Base-by-base conservation (phyloP, 345 rosid species). In the Arabidopsis arenosa region DNA sequence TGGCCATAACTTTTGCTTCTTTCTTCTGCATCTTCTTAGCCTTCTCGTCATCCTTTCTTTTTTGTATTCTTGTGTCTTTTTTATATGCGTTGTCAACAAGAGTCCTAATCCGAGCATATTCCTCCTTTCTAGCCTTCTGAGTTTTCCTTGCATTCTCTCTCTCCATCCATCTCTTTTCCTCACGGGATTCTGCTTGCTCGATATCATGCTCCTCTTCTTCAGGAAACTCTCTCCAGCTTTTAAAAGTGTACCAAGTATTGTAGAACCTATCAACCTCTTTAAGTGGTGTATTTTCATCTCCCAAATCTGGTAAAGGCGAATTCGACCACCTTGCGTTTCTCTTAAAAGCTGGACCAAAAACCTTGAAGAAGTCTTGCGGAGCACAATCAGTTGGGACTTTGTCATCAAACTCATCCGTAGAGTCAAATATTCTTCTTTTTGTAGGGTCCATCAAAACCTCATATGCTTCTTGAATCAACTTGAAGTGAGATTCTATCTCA, bases 191-290 rank as follows among this genome's bases (percentile, higher is more conserved):
- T 2, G 99, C 95, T 72, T 96, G 81, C 55, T 96, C 99, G 37
- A 96, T 72, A 79, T 91, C 98, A 80, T 85, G 90, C 80, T 96
- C 98, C 68, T 93, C 99, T 12, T 89, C 86, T 71, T 91, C 96
- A 2, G 99, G 96, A 80, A 96, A 96, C 77, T 96, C 99, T 63
- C 99, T 91, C 99, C 99, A 96, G 83, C 98, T 96, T 70, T 82
- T 96, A 69, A 90, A 96, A 74, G 47, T 23, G 74, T 93, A 93
- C 99, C 99, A 96, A 69, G 85, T 93, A 47, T 84, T 58, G 75
- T 93, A 93, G 74, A 88, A 96, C 52, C 41, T 80, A 60, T 91
- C 98, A 4, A 91, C 97, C 30, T 89, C 94, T 79, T 79, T 84
- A 13, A 91, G 43, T 3, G 86, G 41, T 60, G 97, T 83, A 49